A percentile compares a stretch with the other conserved stretches of the same genome.
Conservation (phyloP, 2,329 filamentous ascomycete species). For the Hirsutella thompsonii region DNA sequence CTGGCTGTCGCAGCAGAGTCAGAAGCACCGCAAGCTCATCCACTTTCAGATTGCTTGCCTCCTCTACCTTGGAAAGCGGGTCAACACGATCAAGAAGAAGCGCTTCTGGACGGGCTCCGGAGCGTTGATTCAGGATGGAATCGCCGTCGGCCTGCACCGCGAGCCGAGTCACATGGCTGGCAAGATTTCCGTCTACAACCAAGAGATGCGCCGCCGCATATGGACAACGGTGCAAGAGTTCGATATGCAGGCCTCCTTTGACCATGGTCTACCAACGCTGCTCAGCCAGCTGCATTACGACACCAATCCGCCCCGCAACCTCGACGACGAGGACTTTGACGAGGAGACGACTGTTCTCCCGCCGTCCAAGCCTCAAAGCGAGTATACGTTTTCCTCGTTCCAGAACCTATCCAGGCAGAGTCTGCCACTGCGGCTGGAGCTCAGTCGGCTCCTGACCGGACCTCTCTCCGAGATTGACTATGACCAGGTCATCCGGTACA, state of each 20-base stretch:
- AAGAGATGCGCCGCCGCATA: constrained; percentile 47
- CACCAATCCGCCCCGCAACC: constrained; percentile 40
- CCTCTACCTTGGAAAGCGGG: constrained; percentile 46
- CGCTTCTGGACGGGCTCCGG: constrained; percentile 47
- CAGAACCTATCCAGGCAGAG: constrained; percentile 45
- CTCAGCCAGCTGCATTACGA: constrained; percentile 44
- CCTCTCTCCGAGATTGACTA: constrained; percentile 43
- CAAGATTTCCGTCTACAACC: constrained; percentile 44
- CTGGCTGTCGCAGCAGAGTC: constrained; percentile 42
- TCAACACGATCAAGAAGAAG: constrained; percentile 54
- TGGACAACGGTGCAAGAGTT: constrained; percentile 51
- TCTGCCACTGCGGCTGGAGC: constrained; percentile 40
- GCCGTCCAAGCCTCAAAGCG: constrained; percentile 32
- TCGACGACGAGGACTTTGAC: constrained; percentile 45
- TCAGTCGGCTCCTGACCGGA: constrained; percentile 42
- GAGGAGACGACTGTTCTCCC: constrained; percentile 38
- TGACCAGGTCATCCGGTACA: constrained; percentile 48
- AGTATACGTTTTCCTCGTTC: constrained; percentile 47
- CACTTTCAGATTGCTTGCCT: constrained; percentile 49
- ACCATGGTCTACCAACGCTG: constrained; percentile 45
- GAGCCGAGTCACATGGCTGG: constrained; percentile 42
- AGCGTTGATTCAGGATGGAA: constrained; percentile 41
- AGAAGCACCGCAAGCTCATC: constrained; percentile 47
- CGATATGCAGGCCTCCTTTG: constrained; percentile 48
- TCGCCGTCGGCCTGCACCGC: constrained; percentile 45